phyloP scores from a whole-genome alignment of 257 asterid species.

The Solanum rostratum region DNA sequence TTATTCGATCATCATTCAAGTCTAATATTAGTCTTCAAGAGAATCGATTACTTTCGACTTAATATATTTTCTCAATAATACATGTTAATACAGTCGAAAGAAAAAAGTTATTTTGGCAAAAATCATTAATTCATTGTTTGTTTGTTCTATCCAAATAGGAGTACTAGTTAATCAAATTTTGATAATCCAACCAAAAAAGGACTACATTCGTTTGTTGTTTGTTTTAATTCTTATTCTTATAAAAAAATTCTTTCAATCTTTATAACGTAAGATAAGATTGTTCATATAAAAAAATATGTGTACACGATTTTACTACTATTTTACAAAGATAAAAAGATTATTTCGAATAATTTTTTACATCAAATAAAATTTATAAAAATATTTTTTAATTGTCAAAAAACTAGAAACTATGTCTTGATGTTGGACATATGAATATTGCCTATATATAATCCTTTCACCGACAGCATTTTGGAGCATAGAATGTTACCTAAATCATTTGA shows the following conservation, averaged over 20 bases:
- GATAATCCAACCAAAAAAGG: not conserved
- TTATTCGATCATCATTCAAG: not conserved
- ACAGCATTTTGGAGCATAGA: not conserved
- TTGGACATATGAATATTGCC: not conserved
- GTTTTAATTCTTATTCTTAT: too few species aligned
- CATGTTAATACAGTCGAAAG: not conserved
- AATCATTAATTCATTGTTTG: not conserved
- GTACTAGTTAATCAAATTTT: not conserved
- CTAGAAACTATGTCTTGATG: not conserved
- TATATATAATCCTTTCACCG: not conserved
- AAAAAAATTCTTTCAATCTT: too few species aligned
- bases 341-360: fast-evolving
- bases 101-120: not conserved
- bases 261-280: too few species aligned
- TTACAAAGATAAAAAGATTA: too few species aligned
- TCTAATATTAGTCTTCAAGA: too few species aligned
- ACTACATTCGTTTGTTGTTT: too few species aligned
- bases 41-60: too few species aligned
- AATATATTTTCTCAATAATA: too few species aligned
- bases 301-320: fast-evolving
- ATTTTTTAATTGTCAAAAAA: not conserved
- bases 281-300: too few species aligned
- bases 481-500: not conserved
- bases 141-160: not conserved
- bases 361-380: too few species aligned